phyloP scores from a whole-genome alignment of 768 basidiomycete genomes.

The Lactifluus pinguis region DNA sequence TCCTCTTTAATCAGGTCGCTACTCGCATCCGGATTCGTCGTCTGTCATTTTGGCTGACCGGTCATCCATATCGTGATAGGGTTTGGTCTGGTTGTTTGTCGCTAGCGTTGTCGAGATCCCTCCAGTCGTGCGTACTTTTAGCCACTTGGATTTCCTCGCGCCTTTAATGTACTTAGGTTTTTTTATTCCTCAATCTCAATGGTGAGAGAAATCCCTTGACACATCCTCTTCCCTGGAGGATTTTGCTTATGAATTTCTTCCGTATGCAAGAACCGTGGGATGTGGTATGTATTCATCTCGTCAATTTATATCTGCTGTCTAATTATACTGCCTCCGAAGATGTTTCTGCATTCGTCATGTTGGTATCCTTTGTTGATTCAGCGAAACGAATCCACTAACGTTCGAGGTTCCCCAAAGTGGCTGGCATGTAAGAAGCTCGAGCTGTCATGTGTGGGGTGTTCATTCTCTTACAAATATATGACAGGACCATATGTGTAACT shows the following conservation, averaged over 20 bases:
- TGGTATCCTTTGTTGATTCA: not conserved
- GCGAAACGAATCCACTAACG: not conserved
- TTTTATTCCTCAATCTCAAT: not conserved
- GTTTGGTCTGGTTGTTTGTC: constrained; percentile 11
- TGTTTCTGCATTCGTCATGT: constrained; percentile 7
- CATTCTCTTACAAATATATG: not conserved
- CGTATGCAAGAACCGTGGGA: not conserved
- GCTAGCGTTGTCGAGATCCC: constrained; percentile 11
- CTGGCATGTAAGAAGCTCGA: not conserved
- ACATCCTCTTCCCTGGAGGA: not conserved
- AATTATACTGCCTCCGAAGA: not conserved
- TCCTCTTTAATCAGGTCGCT: constrained; percentile 13
- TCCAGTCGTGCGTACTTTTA: not conserved
- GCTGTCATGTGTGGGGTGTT: not conserved
- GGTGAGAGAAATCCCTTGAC: not conserved
- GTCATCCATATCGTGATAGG: not conserved
- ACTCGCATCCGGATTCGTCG: not conserved
- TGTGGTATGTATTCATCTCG: not conserved
- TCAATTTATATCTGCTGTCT: not conserved
- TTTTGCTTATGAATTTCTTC: not conserved
- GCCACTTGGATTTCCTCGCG: not conserved
- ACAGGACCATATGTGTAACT: constrained; percentile 14
- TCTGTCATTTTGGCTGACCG: not conserved
- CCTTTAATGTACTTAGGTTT: not conserved
- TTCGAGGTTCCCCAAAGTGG: not conserved